Evolutionary conservation across 202 grass and related monocot species (phyloP), one percentile per base, ranked within the genome.

Genomic region (Setaria italica): DNA sequence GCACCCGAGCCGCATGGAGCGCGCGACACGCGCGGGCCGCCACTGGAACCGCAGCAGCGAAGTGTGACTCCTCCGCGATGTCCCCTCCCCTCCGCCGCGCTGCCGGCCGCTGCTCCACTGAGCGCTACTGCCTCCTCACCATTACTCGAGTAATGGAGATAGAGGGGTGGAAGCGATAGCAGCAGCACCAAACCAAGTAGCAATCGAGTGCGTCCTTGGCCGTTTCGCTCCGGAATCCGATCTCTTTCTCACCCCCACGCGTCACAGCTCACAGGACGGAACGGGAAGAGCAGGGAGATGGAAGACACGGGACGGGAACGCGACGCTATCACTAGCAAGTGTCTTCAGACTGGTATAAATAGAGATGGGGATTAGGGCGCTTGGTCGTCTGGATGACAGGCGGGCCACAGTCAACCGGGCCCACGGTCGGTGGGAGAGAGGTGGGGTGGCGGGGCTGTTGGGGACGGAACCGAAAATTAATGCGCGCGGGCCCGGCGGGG

Each of bases 211-310:
- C 42, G 11, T 3, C 83, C 78, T 42, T n/a, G 72, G 64, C 56
- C 66, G 83, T 74, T 86, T 25, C n/a, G 66, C 80, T 13, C 74
- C 80, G 74, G 89, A 87, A 76, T 13, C 67, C 84, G 84, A 84
- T 84, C 85, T 64, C 65, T 30, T 37, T 21, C n/a, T 33, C 10
- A 51, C 4, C 6, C 29, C 29, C 72, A 39, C 37, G 37, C 37
- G 37, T 46, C 8, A 55, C 74, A 74, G 21, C 43, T 72, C 39
- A 41, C 72, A 45, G 34, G 48, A 83, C 82, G 81, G 85, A 78
- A 82, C 82, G 88, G 70, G 63, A 72, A 37, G 48, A 29, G 11
- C 14, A 34, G 7, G 37, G 16, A 74, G 39, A 5, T 41, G 51
- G 29, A 51, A 3, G 25, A 8, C 2, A 74, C 72, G 70, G 32